A percentile compares a stretch with the other conserved stretches of the same genome.
These are phyloP conservation scores for Asclepias syriaca DNA, from an alignment of 257 asterid genomes.

Conservation along the genomic window DNA sequence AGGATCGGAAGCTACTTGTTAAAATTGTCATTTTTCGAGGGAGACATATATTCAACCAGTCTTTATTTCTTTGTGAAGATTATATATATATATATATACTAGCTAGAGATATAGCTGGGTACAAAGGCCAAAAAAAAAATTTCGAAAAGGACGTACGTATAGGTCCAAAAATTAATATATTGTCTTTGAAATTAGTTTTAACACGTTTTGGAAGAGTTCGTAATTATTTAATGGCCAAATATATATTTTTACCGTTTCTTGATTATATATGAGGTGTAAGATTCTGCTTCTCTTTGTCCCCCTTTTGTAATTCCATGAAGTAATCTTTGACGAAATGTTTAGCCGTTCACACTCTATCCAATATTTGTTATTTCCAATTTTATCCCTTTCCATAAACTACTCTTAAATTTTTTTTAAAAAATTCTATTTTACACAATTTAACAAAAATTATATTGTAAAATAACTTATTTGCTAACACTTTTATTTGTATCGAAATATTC, in stretches of 20 bases:
- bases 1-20: no score
- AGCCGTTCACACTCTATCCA: slow-evolving; percentile 8
- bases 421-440: no score
- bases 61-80: no score
- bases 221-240: slow-evolving; percentile 4
- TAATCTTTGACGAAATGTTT: slow-evolving; percentile 7
- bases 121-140: not conserved
- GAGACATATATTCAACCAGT: no score
- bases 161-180: not conserved
- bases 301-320: not conserved
- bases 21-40: no score
- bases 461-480: no score
- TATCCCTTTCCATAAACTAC: no score
- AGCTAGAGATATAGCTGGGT: not conserved
- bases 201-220: not conserved
- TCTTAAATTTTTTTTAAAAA: no score
- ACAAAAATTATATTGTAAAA: no score
- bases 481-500: no score
- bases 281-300: slow-evolving; percentile 11
- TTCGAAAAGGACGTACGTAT: not conserved
- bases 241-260: not conserved
- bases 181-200: not conserved
- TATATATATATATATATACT: no score
- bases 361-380: no score
- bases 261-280: not conserved